Evolutionary conservation across 106 monocot species (phyloP), one percentile per base, ranked within the genome.

Genomic region (Vanilla planifolia): DNA sequence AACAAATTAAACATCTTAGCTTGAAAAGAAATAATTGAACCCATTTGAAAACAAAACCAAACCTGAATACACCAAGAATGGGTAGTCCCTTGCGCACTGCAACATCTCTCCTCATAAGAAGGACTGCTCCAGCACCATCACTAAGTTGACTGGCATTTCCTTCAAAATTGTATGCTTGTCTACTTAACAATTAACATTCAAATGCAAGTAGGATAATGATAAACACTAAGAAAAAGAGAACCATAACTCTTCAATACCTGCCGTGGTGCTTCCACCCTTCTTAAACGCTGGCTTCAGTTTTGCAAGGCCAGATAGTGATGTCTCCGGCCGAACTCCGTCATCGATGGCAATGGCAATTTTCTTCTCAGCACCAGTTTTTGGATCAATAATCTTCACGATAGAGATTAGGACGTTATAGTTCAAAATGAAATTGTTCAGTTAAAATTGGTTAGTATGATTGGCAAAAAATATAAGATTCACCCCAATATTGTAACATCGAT

Each of bases 101-200:
- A 8, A 78, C 33, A 72, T 64, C 74, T 65, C 86, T 86, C 53
- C 72, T 92, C 92, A 92, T 92, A 19, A 92, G 77, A n/a, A 92
- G 86, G 35, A 92, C 92, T 32, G 86, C 92, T 37, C 82, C 92
- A 61, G 86, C 92, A 70, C 92, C 86, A 80, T 92, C 92, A 70
- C 79, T 92, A 42, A 86, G 50, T 67, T 92, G 92, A 60, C 92
- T 92, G 56, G 86, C 79, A 83, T 92, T 92, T 11, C 92, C 92
- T 92, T 55, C 4, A 61, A 34, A 59, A 20, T 23, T 19, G 19
- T 5, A 36, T 10, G 67, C 6, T 28, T 2, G n/a, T n/a, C n/a
- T n/a, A n/a, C n/a, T n/a, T n/a, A n/a, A n/a, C 33, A 60, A 48
- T 41, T 61, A 55, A 63, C 51, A 65, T 13, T 59, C 23, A 32